phyloP scores from a whole-genome alignment of 495 filamentous ascomycete genomes.

The Barbatosphaeria neglecta region DNA sequence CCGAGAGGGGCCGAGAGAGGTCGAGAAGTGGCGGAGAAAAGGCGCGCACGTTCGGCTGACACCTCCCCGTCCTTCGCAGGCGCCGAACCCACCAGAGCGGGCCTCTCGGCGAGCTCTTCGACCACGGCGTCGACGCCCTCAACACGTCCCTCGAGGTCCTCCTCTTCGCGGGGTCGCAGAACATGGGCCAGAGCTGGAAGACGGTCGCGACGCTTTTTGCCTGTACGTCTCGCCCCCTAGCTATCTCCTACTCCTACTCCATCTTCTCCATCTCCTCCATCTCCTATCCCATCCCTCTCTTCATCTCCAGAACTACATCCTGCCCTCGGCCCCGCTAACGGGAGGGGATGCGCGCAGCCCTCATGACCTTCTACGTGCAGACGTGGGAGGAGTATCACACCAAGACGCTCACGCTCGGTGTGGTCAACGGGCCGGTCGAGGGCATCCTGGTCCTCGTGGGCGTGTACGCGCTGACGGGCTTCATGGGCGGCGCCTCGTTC shows the following conservation, averaged over 20 bases:
- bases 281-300: not conserved
- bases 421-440: constrained; percentile 92
- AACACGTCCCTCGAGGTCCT: constrained; percentile 92
- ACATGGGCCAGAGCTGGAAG: constrained; percentile 85
- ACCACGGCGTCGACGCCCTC: constrained; percentile 93
- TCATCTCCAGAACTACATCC: not conserved
- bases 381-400: constrained; percentile 99
- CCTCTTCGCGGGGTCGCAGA: constrained; percentile 82
- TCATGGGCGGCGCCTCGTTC: constrained; percentile 77
- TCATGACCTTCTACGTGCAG: constrained; percentile 91
- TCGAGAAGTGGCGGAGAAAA: too few species aligned
- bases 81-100: constrained; percentile 86
- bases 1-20: too few species aligned
- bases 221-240: constrained; percentile 34
- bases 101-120: constrained; percentile 90
- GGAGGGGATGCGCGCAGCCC: constrained; percentile 32
- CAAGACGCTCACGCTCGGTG: constrained; percentile 80
- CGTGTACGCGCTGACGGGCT: constrained; percentile 77
- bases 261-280: too few species aligned
- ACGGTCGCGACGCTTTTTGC: constrained; percentile 79
- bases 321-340: constrained; percentile 9
- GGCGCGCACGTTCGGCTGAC: too few species aligned
- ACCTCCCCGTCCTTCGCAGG: constrained; percentile 27
- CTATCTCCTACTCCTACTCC: too few species aligned
- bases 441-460: constrained; percentile 74